phyloP scores from a whole-genome alignment of 257 asterid genomes.

The Orobanche coerulescens region DNA sequence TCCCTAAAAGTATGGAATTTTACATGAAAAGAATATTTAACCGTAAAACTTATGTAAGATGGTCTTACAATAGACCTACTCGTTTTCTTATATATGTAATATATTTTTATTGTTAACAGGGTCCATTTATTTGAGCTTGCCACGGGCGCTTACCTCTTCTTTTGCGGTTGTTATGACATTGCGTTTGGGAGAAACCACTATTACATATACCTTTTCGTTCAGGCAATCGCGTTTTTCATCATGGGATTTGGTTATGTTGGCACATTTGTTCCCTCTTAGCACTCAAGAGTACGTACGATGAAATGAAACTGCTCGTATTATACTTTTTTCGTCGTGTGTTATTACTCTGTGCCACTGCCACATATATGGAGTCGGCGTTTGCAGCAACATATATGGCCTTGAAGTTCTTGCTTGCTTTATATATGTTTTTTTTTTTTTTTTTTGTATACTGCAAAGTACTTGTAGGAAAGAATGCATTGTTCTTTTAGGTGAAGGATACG shows the following conservation, averaged over 20 bases:
- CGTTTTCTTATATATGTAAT: no score
- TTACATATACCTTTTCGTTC: slow-evolving; percentile 58
- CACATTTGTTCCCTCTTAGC: slow-evolving; percentile 52
- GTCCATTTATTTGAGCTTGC: slow-evolving; percentile 61
- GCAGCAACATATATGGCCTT: slow-evolving; percentile 20
- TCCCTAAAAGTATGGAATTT: no score
- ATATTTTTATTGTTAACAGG: no score
- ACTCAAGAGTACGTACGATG: not conserved
- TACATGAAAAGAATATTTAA: no score
- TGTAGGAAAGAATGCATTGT: slow-evolving; percentile 42
- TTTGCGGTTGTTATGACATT: slow-evolving; percentile 72
- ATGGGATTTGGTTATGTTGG: slow-evolving; percentile 77
- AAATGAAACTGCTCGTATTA: not conserved
- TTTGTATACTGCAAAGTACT: slow-evolving; percentile 17
- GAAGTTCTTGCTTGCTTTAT: slow-evolving; percentile 19
- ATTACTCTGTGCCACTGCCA: no score
- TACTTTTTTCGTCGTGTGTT: slow-evolving; percentile 11
- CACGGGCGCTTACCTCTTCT: slow-evolving; percentile 53
- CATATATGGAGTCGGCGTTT: not conserved
- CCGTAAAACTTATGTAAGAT: no score
- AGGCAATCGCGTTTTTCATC: slow-evolving; percentile 62
- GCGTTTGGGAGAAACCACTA: slow-evolving; percentile 53
- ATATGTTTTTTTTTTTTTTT: slow-evolving; percentile 8
- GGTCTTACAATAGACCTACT: no score
- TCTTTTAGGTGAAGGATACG: slow-evolving; percentile 47